Evolutionary conservation across 306 rosid species (phyloP).

Genomic region (Gynostemma pentaphyllum): DNA sequence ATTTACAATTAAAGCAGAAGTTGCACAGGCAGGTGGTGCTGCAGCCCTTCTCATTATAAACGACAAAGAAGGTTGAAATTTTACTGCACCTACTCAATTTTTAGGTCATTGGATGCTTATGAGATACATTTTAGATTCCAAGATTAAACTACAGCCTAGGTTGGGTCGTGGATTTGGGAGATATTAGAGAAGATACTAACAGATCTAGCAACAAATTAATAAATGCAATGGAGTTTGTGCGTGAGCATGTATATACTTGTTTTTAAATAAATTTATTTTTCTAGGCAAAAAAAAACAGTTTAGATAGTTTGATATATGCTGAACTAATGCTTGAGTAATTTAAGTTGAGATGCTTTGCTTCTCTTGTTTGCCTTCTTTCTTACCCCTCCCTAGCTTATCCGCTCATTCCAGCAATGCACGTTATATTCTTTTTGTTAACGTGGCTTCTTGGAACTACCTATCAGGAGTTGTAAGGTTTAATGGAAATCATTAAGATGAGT

Average conservation of each 20-base stretch:
- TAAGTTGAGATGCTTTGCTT: not conserved
- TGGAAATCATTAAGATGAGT: no score
- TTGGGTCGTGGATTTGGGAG: not conserved
- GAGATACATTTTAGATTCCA: not conserved
- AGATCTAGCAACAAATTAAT: not conserved
- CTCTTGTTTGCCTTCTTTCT: no score
- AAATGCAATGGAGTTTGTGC: not conserved
- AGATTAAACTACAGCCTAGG: not conserved
- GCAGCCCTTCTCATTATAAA: conserved; percentile 49
- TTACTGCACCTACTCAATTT: conserved; percentile 6
- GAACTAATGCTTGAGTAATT: not conserved
- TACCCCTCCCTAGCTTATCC: no score
- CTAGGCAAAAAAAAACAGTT: not conserved
- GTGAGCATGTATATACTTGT: not conserved
- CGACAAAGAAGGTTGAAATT: conserved; percentile 47
- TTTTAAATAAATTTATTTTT: no score
- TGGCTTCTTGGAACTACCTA: no score
- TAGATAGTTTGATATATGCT: not conserved
- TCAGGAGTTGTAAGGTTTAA: no score
- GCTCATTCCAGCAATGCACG: no score
- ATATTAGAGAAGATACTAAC: not conserved
- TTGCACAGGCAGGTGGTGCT: conserved; percentile 68
- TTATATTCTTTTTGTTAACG: no score
- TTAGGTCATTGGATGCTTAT: not conserved
- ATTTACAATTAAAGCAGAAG: conserved; percentile 53